Evolutionary conservation across 1,284 basidiomycete species (phyloP).

Genomic region (Cystobasidium slooffiae): DNA sequence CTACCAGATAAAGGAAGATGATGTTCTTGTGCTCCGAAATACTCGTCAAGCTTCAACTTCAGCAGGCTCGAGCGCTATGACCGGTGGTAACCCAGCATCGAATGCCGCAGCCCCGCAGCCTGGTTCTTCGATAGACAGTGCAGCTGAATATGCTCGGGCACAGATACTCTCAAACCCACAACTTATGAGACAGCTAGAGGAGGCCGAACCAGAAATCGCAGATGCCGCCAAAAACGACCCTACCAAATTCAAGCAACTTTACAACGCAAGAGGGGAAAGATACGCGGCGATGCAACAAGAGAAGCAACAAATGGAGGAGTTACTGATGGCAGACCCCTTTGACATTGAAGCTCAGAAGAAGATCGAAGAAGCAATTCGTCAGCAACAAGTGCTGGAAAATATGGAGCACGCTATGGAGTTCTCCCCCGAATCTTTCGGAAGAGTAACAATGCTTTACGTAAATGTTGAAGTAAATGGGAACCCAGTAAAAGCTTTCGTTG

Average conservation of each 20-base stretch:
- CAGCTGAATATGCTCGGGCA: slow-evolving; percentile 84
- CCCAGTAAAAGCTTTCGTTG: slow-evolving; percentile 93
- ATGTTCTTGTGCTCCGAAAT: slow-evolving; percentile 65
- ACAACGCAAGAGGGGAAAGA: slow-evolving; percentile 33
- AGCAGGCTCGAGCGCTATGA: slow-evolving; percentile 2
- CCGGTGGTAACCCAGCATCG: slow-evolving; percentile 12
- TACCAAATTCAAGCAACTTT: slow-evolving; percentile 71
- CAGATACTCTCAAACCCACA: slow-evolving; percentile 81
- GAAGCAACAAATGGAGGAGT: slow-evolving; percentile 50
- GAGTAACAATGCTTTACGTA: slow-evolving; percentile 91
- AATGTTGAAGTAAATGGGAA: slow-evolving; percentile 86
- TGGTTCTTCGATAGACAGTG: slow-evolving; percentile 56
- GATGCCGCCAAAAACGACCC: slow-evolving; percentile 72
- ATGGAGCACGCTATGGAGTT: slow-evolving; percentile 81
- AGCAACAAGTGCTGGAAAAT: slow-evolving; percentile 88
- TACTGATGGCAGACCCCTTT: slow-evolving; percentile 74
- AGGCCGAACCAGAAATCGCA: slow-evolving; percentile 80
- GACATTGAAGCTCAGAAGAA: slow-evolving; percentile 84
- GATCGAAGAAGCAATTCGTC: slow-evolving; percentile 92
- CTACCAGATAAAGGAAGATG: slow-evolving; percentile 67
- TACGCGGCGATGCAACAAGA: slow-evolving; percentile 44
- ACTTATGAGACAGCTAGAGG: slow-evolving; percentile 73
- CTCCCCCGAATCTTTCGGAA: slow-evolving; percentile 84
- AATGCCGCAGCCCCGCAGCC: slow-evolving; percentile 4
- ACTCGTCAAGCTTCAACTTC: slow-evolving; percentile 16